phyloP scores from a whole-genome alignment of 345 rosid species.

The Lepidium didymum region DNA sequence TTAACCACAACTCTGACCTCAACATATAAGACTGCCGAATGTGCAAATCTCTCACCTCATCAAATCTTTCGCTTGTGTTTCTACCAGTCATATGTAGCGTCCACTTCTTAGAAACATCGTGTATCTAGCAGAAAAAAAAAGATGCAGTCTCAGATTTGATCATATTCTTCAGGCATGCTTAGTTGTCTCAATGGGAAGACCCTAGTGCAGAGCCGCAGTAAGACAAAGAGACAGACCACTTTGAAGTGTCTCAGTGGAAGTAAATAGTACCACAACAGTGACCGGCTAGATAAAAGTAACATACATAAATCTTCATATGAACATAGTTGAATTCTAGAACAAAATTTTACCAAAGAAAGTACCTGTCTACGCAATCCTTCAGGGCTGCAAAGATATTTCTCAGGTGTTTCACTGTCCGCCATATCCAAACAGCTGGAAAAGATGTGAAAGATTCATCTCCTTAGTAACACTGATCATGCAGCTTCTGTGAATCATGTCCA shows the following conservation, averaged over 20 bases:
- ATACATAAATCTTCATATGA: background rate
- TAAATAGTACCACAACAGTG: background rate
- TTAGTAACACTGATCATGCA: background rate
- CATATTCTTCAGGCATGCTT: background rate
- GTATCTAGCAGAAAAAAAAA: constrained; percentile 33
- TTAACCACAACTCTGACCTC: background rate
- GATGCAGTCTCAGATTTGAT: background rate
- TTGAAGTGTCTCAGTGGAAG: background rate
- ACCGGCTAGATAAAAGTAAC: background rate
- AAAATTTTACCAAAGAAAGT: background rate
- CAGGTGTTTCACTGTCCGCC: constrained; percentile 56
- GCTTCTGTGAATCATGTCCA: background rate
- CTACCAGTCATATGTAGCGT: constrained; percentile 51
- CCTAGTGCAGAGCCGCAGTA: background rate
- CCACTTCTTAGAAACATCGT: constrained; percentile 39
- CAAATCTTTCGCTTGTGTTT: constrained; percentile 48
- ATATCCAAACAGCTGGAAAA: constrained; percentile 50
- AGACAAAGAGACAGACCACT: background rate
- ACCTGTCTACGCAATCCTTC: constrained; percentile 64
- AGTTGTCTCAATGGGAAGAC: background rate
- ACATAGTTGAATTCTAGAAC: background rate
- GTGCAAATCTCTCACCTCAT: constrained; percentile 34
- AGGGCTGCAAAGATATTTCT: constrained; percentile 58
- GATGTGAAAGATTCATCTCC: constrained; percentile 1
- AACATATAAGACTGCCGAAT: background rate